These are phyloP conservation scores for Kuraishia hungarica DNA, from an alignment of 805 yeast species.

Conservation along the genomic window DNA sequence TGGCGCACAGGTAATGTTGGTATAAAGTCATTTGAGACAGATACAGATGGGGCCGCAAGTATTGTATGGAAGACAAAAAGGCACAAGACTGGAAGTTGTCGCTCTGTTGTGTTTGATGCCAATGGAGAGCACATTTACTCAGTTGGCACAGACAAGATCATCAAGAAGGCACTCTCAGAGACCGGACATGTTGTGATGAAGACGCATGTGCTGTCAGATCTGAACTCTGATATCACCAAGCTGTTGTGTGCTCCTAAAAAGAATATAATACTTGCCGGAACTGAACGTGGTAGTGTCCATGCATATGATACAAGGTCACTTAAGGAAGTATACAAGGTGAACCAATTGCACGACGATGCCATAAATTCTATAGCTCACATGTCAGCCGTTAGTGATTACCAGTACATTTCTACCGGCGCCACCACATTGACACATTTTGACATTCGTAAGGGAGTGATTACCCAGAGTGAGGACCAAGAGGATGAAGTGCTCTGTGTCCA, in stretches of 20 bases:
- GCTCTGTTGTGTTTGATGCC: slow-evolving; percentile 62
- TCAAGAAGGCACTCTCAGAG: slow-evolving; percentile 63
- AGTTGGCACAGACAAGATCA: slow-evolving; percentile 70
- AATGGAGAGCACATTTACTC: slow-evolving; percentile 54
- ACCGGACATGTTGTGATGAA: slow-evolving; percentile 74
- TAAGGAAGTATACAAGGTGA: slow-evolving; percentile 37
- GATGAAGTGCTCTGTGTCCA: slow-evolving; percentile 81
- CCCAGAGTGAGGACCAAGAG: slow-evolving; percentile 80
- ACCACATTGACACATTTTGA: slow-evolving; percentile 77
- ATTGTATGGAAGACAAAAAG: slow-evolving; percentile 77
- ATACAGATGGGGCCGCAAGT: slow-evolving; percentile 14
- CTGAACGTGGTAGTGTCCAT: slow-evolving; percentile 63
- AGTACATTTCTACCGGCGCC: slow-evolving; percentile 72
- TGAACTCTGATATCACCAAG: slow-evolving; percentile 23
- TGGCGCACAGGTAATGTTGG: background rate
- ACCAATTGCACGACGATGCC: slow-evolving; percentile 65
- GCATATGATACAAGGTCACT: slow-evolving; percentile 54
- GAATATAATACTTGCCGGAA: slow-evolving; percentile 46
- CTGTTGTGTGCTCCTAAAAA: slow-evolving; percentile 32
- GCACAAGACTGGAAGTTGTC: slow-evolving; percentile 74
- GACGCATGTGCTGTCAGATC: slow-evolving; percentile 9
- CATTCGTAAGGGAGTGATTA: slow-evolving; percentile 57
- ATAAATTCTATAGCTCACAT: slow-evolving; percentile 67
- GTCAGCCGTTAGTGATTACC: slow-evolving; percentile 66
- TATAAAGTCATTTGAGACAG: background rate